Evolutionary conservation across 352 stramenopile species (phyloP), one percentile per base, ranked within the genome.

Genomic region (Phytophthora kernoviae): DNA sequence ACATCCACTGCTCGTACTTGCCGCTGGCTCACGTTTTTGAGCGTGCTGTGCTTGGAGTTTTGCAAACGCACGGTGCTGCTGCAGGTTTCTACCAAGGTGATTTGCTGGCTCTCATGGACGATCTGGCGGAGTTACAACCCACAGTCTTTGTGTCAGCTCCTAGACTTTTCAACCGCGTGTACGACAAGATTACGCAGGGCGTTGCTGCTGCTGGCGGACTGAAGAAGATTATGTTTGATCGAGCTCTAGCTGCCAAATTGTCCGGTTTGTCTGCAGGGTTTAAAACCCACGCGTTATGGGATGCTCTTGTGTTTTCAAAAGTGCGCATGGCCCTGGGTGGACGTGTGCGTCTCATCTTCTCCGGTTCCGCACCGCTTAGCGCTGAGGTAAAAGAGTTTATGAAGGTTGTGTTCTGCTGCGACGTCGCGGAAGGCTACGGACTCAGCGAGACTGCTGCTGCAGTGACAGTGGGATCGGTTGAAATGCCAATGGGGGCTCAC

Each of bases 1-100:
- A 98, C 70, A 75, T 96, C 22, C 92, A 98, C 68, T 69, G 98
- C 14, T 97, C 87, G 17, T 99, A 99, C 73, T 73, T 99, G 27
- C 96, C 96, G n/a, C 69, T 99, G 18, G 81, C 96, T 0, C 96
- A 99, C 70, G 96, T 99, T 27, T 98, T 98, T 54, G 96, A 99
- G 78, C 84, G 96, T 6, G 69, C 88, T 2, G 79, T 98, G 18
- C 88, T 96, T 1, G 83, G 71, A 12, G 80, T 82, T 21, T 84
- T 98, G 82, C 9, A 94, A 96, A 68, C 75, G 67, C 39, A 88
- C 67, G 42, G 96, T 84, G 58, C 91, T 77, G 33, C 79, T 75
- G 39, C 89, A 93, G 33, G 76, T 0, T 83, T 86, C 36, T 86
- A 73, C 57, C 81, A 93, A 7, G 95, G 94, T 10, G 84, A 98